A percentile compares a stretch with the other conserved stretches of the same genome.
These are phyloP conservation scores for Fusarium buharicum DNA, from an alignment of 2,329 filamentous ascomycete genomes.

Conservation along the genomic window DNA sequence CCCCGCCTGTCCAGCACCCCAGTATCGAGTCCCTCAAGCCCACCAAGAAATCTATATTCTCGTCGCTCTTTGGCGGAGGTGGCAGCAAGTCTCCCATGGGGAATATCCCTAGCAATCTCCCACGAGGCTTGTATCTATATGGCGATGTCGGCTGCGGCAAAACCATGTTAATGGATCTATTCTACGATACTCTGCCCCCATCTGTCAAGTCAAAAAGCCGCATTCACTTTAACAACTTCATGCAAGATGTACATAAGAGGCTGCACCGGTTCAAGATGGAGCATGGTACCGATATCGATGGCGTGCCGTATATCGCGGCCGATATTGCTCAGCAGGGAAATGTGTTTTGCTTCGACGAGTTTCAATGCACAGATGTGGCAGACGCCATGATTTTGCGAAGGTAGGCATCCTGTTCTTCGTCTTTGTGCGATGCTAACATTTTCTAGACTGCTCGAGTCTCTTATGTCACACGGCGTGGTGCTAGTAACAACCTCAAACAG, in stretches of 20 bases:
- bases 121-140: slow-evolving; percentile 91
- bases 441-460: slow-evolving; percentile 77
- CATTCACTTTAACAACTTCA: slow-evolving; percentile 99
- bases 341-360: slow-evolving; percentile 97
- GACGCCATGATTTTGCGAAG: slow-evolving; percentile 97
- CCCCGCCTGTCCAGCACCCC: slow-evolving; percentile 80
- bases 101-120: slow-evolving; percentile 76
- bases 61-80: slow-evolving; percentile 69
- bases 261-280: slow-evolving; percentile 90
- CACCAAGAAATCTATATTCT: slow-evolving; percentile 63
- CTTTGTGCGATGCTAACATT: slow-evolving; percentile 24
- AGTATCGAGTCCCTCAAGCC: slow-evolving; percentile 75
- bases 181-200: slow-evolving; percentile 88
- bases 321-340: slow-evolving; percentile 86
- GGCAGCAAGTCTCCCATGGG: slow-evolving; percentile 54
- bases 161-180: slow-evolving; percentile 99
- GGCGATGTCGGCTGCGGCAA: slow-evolving; percentile 98
- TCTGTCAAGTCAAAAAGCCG: slow-evolving; percentile 85
- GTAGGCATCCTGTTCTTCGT: slow-evolving; percentile 49
- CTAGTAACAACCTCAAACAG: slow-evolving; percentile 96
- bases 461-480: slow-evolving; percentile 98
- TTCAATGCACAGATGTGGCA: slow-evolving; percentile 97
- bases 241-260: slow-evolving; percentile 95
- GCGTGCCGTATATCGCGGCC: slow-evolving; percentile 91
- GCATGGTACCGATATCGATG: slow-evolving; percentile 89